Evolutionary conservation across 371 early-diverging fungal genomes (phyloP), one percentile per base, ranked within the genome.

Genomic region (Mucor saturninus): DNA sequence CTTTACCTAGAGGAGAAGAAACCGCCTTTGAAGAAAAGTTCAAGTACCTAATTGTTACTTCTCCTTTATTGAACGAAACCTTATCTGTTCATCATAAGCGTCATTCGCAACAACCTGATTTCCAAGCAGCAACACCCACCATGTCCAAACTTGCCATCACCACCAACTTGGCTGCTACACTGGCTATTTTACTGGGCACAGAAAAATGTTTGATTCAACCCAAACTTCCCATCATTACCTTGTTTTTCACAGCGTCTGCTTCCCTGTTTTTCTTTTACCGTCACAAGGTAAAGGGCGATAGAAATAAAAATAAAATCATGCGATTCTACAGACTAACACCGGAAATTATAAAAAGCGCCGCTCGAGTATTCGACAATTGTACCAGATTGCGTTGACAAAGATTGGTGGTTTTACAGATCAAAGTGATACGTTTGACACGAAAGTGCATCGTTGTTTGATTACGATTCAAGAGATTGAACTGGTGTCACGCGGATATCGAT

Each of bases 381-480:
- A 87, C 59, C 71, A 76, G 26, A 73, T 71, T 28, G 83, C 86
- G 30, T 73, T 88, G 31, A 68, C 73, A 45, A 69, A 65, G 9
- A 48, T 89, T 5, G 83, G 84, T 50, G 39, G 68, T 8, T 71
- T 89, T 21, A 80, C 83, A 26, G 80, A 80, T 15, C 75, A 83
- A 7, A 83, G 82, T 32, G 83, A 84, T 54, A 43, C 65, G 1
- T 71, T 87, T 13, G 89, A 90, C 55, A 75, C 75, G 39, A 83
- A 84, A 62, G 72, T 87, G n/a, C 84, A 86, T 48, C 78, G 83
- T 15, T 79, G 86, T 14, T 68, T 90, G 13, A 84, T 83, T 57
- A 84, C 84, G 11, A 85, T 90, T 32, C 89, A 88, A 65, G 90
- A 90, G 61, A 86, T 90, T 38, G 90, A 90, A 58, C 77, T 90